Evolutionary conservation across 176 grass and related monocot genomes (phyloP).

Genomic region (Hsuehochloa calcarea): DNA sequence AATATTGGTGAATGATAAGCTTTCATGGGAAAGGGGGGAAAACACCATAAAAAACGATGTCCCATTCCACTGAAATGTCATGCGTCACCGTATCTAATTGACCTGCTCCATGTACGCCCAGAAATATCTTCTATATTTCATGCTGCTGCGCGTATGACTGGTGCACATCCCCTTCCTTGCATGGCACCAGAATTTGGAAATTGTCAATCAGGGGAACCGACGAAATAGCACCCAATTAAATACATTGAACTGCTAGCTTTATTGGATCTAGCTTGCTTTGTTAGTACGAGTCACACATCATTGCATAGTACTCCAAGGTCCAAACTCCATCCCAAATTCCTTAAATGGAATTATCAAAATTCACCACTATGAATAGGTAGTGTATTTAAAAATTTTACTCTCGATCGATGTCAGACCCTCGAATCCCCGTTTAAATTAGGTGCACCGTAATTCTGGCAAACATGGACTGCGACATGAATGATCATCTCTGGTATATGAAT

Average conservation of each 20-base stretch:
- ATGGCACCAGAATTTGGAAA: slow-evolving; percentile 14
- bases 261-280: background rate
- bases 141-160: slow-evolving; percentile 36
- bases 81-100: slow-evolving; percentile 30
- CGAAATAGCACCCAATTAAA: slow-evolving; percentile 22
- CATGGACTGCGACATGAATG: background rate
- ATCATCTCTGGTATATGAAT: background rate
- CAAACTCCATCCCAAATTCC: background rate
- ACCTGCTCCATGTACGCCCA: slow-evolving; percentile 21
- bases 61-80: background rate
- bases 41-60: background rate
- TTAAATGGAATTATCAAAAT: no score
- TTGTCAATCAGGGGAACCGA: slow-evolving; percentile 20
- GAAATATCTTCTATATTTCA: slow-evolving; percentile 44
- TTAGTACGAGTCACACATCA: slow-evolving; percentile 12
- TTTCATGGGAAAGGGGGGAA: background rate
- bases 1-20: background rate
- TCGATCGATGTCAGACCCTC: no score
- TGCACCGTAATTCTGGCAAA: slow-evolving; percentile 15
- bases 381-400: no score
- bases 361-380: no score
- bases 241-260: slow-evolving; percentile 10
- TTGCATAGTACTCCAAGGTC: background rate
- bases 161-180: slow-evolving; percentile 12
- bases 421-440: background rate